Conservation (phyloP, 805 yeast genomes). For the Candida corydali region DNA sequence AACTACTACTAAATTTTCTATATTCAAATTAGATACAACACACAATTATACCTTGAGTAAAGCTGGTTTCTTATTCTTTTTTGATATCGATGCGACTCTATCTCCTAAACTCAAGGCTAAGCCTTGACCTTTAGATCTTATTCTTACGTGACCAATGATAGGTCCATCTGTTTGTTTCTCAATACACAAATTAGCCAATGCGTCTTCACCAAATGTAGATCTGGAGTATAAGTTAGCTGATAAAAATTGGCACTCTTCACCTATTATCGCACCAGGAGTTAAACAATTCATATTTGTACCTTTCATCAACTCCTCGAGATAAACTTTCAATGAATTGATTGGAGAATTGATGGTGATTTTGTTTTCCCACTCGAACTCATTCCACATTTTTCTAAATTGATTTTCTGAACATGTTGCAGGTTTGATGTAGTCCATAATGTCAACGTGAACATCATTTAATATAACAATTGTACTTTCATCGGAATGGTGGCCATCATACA, state of each 20-base stretch:
- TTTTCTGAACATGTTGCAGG: conserved; percentile 90
- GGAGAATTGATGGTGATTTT: conserved; percentile 83
- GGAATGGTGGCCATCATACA: conserved; percentile 94
- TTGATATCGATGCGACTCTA: conserved; percentile 79
- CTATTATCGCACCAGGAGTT: conserved; percentile 87
- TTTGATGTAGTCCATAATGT: conserved; percentile 94
- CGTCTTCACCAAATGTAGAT: conserved; percentile 96
- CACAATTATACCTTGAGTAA: conserved; percentile 2
- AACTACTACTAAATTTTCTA: conserved; percentile 5
- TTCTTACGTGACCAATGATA: conserved; percentile 90
- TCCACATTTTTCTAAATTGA: conserved; percentile 96
- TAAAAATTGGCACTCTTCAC: conserved; percentile 85
- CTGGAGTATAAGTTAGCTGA: conserved; percentile 92
- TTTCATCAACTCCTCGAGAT: conserved; percentile 67
- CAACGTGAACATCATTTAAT: conserved; percentile 90
- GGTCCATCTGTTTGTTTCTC: conserved; percentile 74
- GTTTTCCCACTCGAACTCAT: conserved; percentile 99
- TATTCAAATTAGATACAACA: conserved; percentile 1
- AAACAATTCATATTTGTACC: conserved; percentile 93
- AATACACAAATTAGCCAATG: conserved; percentile 90
- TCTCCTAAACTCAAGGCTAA: conserved; percentile 93
- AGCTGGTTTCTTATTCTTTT: conserved; percentile 29
- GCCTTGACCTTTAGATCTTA: conserved; percentile 97
- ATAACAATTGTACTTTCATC: conserved; percentile 87
- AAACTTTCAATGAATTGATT: conserved; percentile 64